These are phyloP conservation scores for Drosera capensis DNA, from an alignment of 148 eudicot species.

Conservation along the genomic window DNA sequence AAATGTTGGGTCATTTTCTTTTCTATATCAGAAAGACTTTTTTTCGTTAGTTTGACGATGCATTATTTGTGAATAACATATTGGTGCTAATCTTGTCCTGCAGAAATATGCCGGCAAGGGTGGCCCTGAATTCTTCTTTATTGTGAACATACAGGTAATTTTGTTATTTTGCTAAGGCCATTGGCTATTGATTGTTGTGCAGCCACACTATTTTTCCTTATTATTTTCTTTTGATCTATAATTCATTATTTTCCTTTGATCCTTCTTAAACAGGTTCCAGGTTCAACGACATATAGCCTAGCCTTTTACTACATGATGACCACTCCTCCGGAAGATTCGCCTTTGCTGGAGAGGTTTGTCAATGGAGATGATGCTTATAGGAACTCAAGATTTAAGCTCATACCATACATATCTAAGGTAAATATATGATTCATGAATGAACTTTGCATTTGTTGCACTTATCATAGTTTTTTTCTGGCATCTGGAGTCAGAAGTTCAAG, in stretches of 20 bases:
- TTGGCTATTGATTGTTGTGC: no score
- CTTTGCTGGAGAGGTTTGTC: conserved; percentile 43
- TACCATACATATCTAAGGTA: conserved; percentile 60
- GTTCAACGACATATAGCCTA: conserved; percentile 29
- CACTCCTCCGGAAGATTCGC: conserved; percentile 31
- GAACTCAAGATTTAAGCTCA: conserved; percentile 57
- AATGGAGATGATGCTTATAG: conserved; percentile 42
- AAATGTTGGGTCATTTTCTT: no score
- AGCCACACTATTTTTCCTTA: no score
- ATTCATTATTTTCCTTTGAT: no score
- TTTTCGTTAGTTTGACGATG: no score
- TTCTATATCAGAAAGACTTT: no score
- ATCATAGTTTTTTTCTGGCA: no score
- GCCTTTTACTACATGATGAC: conserved; percentile 45
- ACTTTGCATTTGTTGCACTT: neutral
- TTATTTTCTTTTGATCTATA: no score
- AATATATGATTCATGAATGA: neutral
- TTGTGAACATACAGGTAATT: conserved; percentile 54
- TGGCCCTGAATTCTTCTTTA: conserved; percentile 58
- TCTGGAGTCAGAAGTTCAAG: no score
- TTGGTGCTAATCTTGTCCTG: no score
- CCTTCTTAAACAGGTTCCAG: conserved; percentile 55
- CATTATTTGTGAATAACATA: no score
- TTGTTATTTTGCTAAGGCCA: neutral
- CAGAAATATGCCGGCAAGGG: conserved; percentile 56